Conservation (phyloP, 495 filamentous ascomycete species). For the Cladorrhinum samala region DNA sequence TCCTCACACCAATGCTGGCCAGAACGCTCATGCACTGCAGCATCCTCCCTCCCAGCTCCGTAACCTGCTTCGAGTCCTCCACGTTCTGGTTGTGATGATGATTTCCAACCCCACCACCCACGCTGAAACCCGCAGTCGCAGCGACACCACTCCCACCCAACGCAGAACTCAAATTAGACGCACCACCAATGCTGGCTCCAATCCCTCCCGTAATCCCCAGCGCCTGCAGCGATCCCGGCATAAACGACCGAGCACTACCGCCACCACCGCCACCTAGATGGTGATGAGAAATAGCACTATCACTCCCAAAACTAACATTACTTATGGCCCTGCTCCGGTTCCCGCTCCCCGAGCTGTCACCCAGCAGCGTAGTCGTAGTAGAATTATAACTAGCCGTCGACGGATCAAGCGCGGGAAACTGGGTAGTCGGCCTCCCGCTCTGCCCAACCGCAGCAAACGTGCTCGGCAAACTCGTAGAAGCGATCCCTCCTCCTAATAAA, state of each 20-base stretch:
- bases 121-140: neutral
- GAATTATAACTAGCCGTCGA: slow-evolving; percentile 67
- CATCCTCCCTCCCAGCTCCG: slow-evolving; percentile 92
- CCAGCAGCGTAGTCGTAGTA: slow-evolving; percentile 68
- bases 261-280: neutral
- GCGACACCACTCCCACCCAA: neutral
- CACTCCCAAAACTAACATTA: slow-evolving; percentile 70
- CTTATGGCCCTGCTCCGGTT: slow-evolving; percentile 69
- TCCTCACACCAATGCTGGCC: slow-evolving; percentile 53
- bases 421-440: slow-evolving; percentile 41
- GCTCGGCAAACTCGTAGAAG: slow-evolving; percentile 23
- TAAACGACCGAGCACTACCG: slow-evolving; percentile 47
- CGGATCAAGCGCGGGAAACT: slow-evolving; percentile 65
- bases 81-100: slow-evolving; percentile 42
- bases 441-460: slow-evolving; percentile 40
- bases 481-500: slow-evolving; percentile 21
- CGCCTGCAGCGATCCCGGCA: slow-evolving; percentile 41
- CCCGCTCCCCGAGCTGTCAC: slow-evolving; percentile 47
- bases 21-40: slow-evolving; percentile 92
- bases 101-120: too few relatives aligned
- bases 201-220: slow-evolving; percentile 6
- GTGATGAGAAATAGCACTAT: slow-evolving; percentile 30
- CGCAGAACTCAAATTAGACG: neutral
- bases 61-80: slow-evolving; percentile 75
- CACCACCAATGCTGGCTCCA: neutral